Base-by-base conservation (phyloP, 2,329 filamentous ascomycete species). In the Sphaerostilbella broomeana region DNA sequence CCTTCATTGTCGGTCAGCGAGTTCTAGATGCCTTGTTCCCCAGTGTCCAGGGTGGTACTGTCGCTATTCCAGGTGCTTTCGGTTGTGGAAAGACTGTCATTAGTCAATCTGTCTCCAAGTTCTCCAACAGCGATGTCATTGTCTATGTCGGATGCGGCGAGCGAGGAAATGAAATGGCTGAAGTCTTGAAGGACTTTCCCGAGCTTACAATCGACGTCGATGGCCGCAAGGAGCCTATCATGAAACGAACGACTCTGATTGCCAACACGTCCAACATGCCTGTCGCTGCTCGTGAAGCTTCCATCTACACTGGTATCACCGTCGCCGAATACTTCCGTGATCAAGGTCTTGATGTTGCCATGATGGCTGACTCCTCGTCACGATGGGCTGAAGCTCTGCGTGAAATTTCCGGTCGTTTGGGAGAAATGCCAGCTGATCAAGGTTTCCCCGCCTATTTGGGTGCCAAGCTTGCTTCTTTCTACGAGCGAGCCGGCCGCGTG, bases 201-300 rank as follows among this genome's bases (percentile, higher is more conserved):
- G 89, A 97, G 76, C 85, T 98, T 50, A 85, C 86, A 33, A 98
- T 98, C 59, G 84, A 94, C 13, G 80, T 97, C 53, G 84, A 95
- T 29, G 92, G 92, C 55, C 87, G 90, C 60, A 84, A 90, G 68
- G 92, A 98, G 64, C 89, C 90, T 52, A 98, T 98, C 72, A 98
- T 98, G 92, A 98, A 98, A 79, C 90, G 92, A 63, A 98, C 92
- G 12, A 94, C 88, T 16, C 76, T 98, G 46, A 97, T 98, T 60
- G 92, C 92, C 64, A 98, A 98, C 69, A 98, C 92, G 29, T 98
- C 92, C 55, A 98, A 98, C 75, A 98, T 98, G 92, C 92, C 92
- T 47, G 92, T 98, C 58, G 92, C 92, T 49, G 92, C 92, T 46
- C 87, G 92, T 69, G 92, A 98, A 67, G 92, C 92, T 42, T 98